These are phyloP conservation scores for Erysimum cheiranthoides DNA, from an alignment of 345 rosid species.

Conservation along the genomic window DNA sequence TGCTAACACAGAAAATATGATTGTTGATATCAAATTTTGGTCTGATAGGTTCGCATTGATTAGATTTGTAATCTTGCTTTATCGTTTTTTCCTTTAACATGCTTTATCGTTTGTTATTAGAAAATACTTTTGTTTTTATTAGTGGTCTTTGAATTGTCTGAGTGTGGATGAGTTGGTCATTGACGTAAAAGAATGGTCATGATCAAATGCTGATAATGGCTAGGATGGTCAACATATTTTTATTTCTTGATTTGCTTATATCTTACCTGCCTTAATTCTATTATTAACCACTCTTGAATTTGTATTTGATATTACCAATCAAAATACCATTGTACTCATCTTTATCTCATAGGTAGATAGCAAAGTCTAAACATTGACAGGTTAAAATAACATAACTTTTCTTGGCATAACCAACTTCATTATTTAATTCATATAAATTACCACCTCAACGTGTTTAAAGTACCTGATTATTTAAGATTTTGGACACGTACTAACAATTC, in stretches of 20 bases:
- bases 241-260: constrained; percentile 30
- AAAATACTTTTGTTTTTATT: neutral
- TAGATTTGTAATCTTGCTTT: neutral
- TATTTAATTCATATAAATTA: constrained; percentile 23
- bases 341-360: constrained; percentile 42
- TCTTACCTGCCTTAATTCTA: constrained; percentile 46
- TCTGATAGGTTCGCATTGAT: neutral
- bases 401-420: constrained; percentile 32
- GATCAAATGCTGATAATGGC: constrained; percentile 32
- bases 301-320: constrained; percentile 43
- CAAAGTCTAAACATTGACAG: constrained; percentile 38
- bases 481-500: constrained; percentile 43
- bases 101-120: neutral
- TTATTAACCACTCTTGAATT: constrained; percentile 42
- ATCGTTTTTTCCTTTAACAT: neutral
- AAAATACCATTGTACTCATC: constrained; percentile 30
- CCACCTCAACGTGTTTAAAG: constrained; percentile 36
- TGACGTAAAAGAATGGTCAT: constrained; percentile 32
- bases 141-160: constrained; percentile 20
- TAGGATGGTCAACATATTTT: constrained; percentile 30
- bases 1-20: neutral
- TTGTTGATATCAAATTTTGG: neutral
- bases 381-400: constrained; percentile 35
- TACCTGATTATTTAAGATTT: constrained; percentile 24
- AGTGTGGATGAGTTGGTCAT: constrained; percentile 30